Evolutionary conservation across 768 basidiomycete genomes (phyloP).

Genomic region (Cystobasidium onofrii): DNA sequence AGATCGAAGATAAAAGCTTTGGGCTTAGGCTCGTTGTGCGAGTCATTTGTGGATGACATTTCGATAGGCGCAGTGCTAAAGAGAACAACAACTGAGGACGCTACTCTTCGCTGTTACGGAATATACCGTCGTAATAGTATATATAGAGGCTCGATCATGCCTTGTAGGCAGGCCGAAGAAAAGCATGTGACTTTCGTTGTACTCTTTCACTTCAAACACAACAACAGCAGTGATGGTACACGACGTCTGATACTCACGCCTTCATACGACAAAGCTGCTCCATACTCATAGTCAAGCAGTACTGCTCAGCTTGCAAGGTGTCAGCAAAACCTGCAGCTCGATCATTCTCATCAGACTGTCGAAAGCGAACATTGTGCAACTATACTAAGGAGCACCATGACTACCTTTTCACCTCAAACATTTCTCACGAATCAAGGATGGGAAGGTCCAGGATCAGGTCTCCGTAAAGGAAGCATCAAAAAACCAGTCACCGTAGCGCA

Average conservation of each 20-base stretch:
- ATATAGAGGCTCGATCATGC: no score
- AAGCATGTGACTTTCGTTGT: no score
- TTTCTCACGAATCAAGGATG: slow-evolving; percentile 40
- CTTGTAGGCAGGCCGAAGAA: no score
- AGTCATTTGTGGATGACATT: neutral
- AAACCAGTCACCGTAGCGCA: slow-evolving; percentile 40
- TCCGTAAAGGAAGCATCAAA: slow-evolving; percentile 34
- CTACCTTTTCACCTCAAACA: slow-evolving; percentile 34
- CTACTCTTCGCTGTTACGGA: no score
- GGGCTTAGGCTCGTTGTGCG: neutral
- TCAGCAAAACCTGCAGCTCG: neutral
- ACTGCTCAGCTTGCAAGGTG: neutral
- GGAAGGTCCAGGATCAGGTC: slow-evolving; percentile 34
- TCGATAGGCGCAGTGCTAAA: neutral
- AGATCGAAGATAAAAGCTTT: slow-evolving; percentile 4
- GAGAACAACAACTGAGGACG: no score
- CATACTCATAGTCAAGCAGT: neutral
- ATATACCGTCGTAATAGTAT: no score
- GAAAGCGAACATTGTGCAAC: no score
- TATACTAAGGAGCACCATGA: neutral
- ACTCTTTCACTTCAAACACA: no score
- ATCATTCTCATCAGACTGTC: neutral
- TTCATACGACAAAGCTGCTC: neutral
- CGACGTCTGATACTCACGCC: no score
- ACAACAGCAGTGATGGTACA: no score